These are phyloP conservation scores for Canavalia ensiformis DNA, from an alignment of 306 rosid species.

Conservation along the genomic window DNA sequence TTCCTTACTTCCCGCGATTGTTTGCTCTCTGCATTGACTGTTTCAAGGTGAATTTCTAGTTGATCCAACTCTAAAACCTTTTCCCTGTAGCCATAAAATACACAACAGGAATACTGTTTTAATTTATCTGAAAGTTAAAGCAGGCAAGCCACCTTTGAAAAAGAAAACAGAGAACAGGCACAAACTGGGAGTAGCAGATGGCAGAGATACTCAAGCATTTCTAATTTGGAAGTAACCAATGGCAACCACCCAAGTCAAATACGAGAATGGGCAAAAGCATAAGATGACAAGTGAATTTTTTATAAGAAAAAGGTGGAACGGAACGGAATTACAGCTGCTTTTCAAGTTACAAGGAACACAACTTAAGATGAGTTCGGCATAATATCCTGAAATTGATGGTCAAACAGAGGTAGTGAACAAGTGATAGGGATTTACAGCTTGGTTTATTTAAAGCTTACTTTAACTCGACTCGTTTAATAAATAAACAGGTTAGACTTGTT, in stretches of 20 bases:
- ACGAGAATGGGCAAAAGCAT: background rate
- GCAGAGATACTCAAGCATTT: constrained; percentile 25
- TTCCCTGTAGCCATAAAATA: constrained; percentile 54
- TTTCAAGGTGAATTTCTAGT: constrained; percentile 39
- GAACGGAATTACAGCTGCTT: background rate
- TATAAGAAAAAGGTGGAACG: background rate
- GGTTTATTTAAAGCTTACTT: no score
- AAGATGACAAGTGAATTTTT: constrained; percentile 11
- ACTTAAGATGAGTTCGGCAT: no score
- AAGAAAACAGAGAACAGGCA: background rate
- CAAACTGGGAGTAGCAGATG: background rate
- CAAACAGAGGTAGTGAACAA: no score
- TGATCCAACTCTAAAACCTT: constrained; percentile 52
- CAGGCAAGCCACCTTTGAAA: background rate
- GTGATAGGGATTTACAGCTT: no score
- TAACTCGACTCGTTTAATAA: no score
- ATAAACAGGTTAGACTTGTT: no score
- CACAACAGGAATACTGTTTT: constrained; percentile 20
- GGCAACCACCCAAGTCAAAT: background rate
- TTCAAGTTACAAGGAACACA: no score
- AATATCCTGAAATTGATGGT: no score
- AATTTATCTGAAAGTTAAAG: constrained; percentile 14
- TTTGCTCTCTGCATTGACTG: constrained; percentile 39
- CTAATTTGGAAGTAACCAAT: background rate
- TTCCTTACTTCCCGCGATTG: constrained; percentile 62